Evolutionary conservation across 176 grass and related monocot genomes (phyloP), one percentile per base, ranked within the genome.

Genomic region (Areca catechu): DNA sequence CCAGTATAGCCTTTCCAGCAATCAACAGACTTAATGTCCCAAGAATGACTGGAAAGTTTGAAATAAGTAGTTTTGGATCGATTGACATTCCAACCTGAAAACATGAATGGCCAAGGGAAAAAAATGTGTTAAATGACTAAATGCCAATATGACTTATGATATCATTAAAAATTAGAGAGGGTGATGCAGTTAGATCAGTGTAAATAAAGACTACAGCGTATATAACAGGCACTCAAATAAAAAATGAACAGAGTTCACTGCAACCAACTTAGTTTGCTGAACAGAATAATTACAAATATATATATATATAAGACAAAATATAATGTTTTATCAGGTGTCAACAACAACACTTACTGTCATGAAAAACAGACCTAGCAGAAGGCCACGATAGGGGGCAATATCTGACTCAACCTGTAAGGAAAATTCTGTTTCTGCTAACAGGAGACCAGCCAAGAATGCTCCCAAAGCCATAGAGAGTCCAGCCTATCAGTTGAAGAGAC

Each of bases 71-170:
- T 66, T 98, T 98, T 28, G 86, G 83, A 72, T 98, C 88, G 47
- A 98, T 98, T 65, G 84, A 98, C 93, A 98, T 98, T 69, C 93
- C 93, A 76, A 98, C 93, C 93, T 98, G 77, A 60, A 82, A 82
- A 76, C 56, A n/a, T 7, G 62, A 63, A 58, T 29, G 7, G 43
- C 24, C 18, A 58, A 19, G 20, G 24, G 59, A 65, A 29, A 28
- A 28, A 29, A 29, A 60, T 20, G 9, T 34, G 60, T 27, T 47
- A 15, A 61, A 65, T 5, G 23, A 55, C 63, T 54, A 60, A 54
- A 28, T 20, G 24, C 55, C 15, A 64, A 73, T 5, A 22, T 56
- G 50, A 28, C 22, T 30, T 49, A 56, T 57, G 34, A 25, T 16
- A 17, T 71, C 20, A 18, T 49, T 64, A 16, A 20, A 65, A 58